These are phyloP conservation scores for Mycosphaerella arachidis DNA, from an alignment of 2,329 filamentous ascomycete species.

Conservation along the genomic window DNA sequence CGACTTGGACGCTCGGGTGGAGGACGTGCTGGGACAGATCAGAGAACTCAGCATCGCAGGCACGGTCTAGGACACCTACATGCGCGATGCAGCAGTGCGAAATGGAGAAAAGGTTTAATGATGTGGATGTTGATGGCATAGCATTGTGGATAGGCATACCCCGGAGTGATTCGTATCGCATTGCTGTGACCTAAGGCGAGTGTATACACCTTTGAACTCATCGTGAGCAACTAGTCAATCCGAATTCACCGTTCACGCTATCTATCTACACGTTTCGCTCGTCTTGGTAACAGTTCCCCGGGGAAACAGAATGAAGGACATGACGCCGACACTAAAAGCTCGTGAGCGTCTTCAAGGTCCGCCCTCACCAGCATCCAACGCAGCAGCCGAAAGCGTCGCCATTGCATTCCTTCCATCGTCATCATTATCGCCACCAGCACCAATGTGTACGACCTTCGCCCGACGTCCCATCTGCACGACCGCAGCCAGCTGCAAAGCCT, in stretches of 20 bases:
- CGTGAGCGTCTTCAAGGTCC: neutral
- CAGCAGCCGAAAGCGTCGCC: neutral
- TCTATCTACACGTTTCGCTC: neutral
- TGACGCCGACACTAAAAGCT: neutral
- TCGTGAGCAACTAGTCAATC: neutral
- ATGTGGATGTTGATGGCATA: neutral
- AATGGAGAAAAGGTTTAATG: neutral
- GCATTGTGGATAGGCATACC: neutral
- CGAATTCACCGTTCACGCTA: too few relatives aligned
- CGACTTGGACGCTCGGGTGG: conserved; percentile 83
- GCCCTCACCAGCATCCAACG: neutral
- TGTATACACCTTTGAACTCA: neutral
- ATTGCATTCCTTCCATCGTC: neutral
- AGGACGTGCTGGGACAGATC: conserved; percentile 96
- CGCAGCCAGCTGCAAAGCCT: too few relatives aligned
- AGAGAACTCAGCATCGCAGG: conserved; percentile 88
- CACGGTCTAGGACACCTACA: conserved; percentile 48
- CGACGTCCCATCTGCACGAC: too few relatives aligned
- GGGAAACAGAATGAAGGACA: neutral
- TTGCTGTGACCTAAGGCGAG: neutral
- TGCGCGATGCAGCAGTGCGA: neutral
- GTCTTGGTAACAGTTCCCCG: neutral
- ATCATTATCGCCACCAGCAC: neutral
- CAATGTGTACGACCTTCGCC: neutral
- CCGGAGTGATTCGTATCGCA: neutral